Evolutionary conservation across 1,139 yeast genomes (phyloP), one percentile per base, ranked within the genome.

Genomic region (Lodderomyces elongisporus): DNA sequence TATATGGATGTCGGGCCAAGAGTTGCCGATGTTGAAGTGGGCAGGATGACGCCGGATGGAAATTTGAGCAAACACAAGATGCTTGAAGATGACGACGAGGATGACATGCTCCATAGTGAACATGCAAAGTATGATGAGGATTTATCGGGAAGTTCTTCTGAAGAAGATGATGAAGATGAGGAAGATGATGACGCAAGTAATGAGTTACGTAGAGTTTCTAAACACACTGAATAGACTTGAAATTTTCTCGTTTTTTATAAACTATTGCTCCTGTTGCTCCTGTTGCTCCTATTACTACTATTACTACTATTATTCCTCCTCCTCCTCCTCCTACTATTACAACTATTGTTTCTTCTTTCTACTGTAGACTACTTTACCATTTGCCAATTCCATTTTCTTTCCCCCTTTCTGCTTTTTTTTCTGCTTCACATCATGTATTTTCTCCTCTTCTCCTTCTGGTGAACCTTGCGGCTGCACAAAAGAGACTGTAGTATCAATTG

Each of bases 331-430:
- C n/a, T n/a, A n/a, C n/a, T n/a, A n/a, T n/a, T n/a, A n/a, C n/a
- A n/a, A n/a, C n/a, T n/a, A n/a, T n/a, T n/a, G n/a, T 18, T 18
- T 18, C 47, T 49, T 37, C 45, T 46, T 30, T 47, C 78, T 64
- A 8, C 73, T 64, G 41, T 74, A 74, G 2, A 74, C 65, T 2
- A 74, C 77, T 47, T 76, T 77, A 0, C 84, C 84, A 48, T 77
- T 77, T 12, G 82, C 80, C 38, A 77, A 55, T 32, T 66, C 75
- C 20, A 64, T 52, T 45, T 67, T 73, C 34, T 66, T 65, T 8
- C 77, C 78, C 36, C 54, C 60, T 17, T 54, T 62, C 16, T 48
- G 47, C 37, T 60, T 59, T 47, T 60, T 66, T 44, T 53, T 59
- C 18, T 42, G 37, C 41, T 56, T 54, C n/a, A n/a, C n/a, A n/a